Evolutionary conservation across 1,139 yeast genomes (phyloP), one percentile per base, ranked within the genome.

Genomic region (Suhomyces bokatorum): DNA sequence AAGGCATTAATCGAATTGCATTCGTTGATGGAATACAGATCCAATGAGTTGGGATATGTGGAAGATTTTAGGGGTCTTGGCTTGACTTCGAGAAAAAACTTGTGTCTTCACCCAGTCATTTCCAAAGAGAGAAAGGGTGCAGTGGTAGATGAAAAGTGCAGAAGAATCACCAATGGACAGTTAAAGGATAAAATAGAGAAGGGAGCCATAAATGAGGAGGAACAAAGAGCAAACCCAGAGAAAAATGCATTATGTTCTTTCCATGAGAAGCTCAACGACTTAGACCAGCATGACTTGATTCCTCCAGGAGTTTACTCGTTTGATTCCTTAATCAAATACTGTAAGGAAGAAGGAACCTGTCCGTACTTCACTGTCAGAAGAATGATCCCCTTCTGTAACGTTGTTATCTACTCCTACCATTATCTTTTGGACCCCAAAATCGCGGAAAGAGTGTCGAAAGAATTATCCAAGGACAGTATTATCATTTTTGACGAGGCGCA

Each of bases 401-500:
- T 93, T 46, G 85, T 93, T 55, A 93, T 93, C 66, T 93, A 93
- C 67, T 93, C 99, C 3, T 93, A 93, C 66, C 99, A 93, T 69
- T 93, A 93, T 73, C 72, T 93, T 52, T 75, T 93, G 53, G 99
- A 93, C 64, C 99, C 99, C 24, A 93, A 95, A 61, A 93, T 93
- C 63, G 95, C 98, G 3, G 98, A 91, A 52, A 73, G 99, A 46
- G 99, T 93, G 22, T 91, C 98, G 5, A 81, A 78, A 53, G 98
- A 95, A 59, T 77, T 93, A 43, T 87, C 96, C 13, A 89, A 91
- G 56, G 99, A 93, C 60, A 80, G 96, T 47, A 93, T 93, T 48
- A 87, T 93, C 51, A 95, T 93, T 39, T 93, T 93, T 62, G 99
- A 93, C 69, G 99, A 93, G 68, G 99, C 99, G 41, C 99, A 93